These are phyloP conservation scores for Sporodiniella umbellata DNA, from an alignment of 371 early-diverging fungal genomes.

Conservation along the genomic window DNA sequence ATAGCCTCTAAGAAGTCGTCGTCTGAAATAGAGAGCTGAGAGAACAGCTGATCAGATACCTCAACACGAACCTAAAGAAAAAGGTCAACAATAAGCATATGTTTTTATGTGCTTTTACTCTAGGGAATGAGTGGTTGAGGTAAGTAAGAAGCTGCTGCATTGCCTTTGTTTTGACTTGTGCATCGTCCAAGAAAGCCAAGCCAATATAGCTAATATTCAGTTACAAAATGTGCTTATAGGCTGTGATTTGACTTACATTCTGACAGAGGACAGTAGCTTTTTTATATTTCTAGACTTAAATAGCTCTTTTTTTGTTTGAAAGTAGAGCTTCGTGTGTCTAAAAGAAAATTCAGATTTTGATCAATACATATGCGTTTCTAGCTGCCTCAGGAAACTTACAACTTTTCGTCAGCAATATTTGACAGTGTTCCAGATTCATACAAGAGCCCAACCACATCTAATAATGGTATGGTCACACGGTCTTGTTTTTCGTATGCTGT, in stretches of 20 bases:
- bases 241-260: slow-evolving; percentile 38
- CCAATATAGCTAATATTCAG: slow-evolving; percentile 25
- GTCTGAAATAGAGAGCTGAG: slow-evolving; percentile 36
- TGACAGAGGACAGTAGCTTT: slow-evolving; percentile 43
- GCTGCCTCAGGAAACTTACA: slow-evolving; percentile 35
- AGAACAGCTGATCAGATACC: slow-evolving; percentile 50
- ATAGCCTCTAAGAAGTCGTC: slow-evolving; percentile 39
- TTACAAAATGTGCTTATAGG: neutral
- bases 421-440: slow-evolving; percentile 53
- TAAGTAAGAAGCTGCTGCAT: slow-evolving; percentile 46
- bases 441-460: slow-evolving; percentile 68
- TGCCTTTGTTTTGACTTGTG: slow-evolving; percentile 32
- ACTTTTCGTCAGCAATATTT: slow-evolving; percentile 29
- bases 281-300: slow-evolving; percentile 39
- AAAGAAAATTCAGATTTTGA: neutral
- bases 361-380: neutral
- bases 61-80: slow-evolving; percentile 42
- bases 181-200: slow-evolving; percentile 21
- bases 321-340: slow-evolving; percentile 32
- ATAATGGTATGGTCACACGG: slow-evolving; percentile 60
- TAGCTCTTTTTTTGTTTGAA: slow-evolving; percentile 28
- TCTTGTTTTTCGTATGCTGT: slow-evolving; percentile 50
- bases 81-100: neutral
- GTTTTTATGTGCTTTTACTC: slow-evolving; percentile 26
- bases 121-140: slow-evolving; percentile 51